phyloP scores from a whole-genome alignment of 2,329 filamentous ascomycete species.

The Dendrostoma leiphaemia region DNA sequence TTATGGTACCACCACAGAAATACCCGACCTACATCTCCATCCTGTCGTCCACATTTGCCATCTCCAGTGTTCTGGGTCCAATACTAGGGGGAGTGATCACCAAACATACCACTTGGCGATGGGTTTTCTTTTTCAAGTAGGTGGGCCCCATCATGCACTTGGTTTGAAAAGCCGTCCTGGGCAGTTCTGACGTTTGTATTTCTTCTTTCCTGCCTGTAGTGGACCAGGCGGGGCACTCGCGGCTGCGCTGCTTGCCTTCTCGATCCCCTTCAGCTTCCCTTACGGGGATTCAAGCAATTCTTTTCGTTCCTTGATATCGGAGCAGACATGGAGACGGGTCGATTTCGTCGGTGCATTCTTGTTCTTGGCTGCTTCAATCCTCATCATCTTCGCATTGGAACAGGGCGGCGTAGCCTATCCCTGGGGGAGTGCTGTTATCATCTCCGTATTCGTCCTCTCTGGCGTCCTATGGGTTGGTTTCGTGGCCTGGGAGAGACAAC shows the following conservation, averaged over 20 bases:
- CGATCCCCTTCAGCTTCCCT: conserved; percentile 28
- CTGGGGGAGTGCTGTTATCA: conserved; percentile 39
- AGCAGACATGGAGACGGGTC: neutral
- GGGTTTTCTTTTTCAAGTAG: conserved; percentile 48
- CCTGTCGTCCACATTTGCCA: conserved; percentile 36
- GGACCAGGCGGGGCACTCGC: conserved; percentile 29
- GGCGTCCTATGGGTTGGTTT: conserved; percentile 18
- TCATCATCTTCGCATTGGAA: conserved; percentile 46
- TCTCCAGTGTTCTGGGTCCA: conserved; percentile 41
- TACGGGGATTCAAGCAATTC: too few species aligned
- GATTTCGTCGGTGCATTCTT: conserved; percentile 32
- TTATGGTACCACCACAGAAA: conserved; percentile 34
- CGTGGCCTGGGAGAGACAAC: conserved; percentile 28
- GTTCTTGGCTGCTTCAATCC: conserved; percentile 37
- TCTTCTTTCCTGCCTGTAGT: conserved; percentile 18
- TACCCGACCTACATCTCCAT: conserved; percentile 31
- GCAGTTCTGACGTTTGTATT: too few species aligned
- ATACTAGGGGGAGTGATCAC: conserved; percentile 41
- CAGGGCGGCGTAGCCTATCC: conserved; percentile 39
- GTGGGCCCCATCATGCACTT: too few species aligned
- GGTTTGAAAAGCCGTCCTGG: too few species aligned
- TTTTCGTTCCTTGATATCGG: neutral
- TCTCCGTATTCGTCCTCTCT: conserved; percentile 25
- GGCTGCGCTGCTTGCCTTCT: conserved; percentile 24
- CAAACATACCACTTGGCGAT: conserved; percentile 38